A percentile compares a stretch with the other conserved stretches of the same genome.
These are phyloP conservation scores for Dryadomyces sulphureus DNA, from an alignment of 2,329 filamentous ascomycete species.

Conservation along the genomic window DNA sequence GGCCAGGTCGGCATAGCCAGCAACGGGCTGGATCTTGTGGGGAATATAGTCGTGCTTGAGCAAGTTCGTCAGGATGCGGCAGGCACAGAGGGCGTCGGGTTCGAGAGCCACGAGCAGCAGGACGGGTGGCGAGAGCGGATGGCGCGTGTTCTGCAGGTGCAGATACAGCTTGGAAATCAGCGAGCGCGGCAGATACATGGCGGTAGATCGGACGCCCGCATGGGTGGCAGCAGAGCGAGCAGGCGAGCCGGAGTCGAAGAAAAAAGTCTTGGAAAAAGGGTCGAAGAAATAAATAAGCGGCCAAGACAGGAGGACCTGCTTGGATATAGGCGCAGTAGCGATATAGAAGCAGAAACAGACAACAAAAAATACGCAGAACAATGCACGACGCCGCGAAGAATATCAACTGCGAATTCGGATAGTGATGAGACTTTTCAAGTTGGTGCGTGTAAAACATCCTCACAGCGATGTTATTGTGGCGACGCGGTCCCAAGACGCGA, in stretches of 20 bases:
- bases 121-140: constrained; percentile 82
- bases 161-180: constrained; percentile 84
- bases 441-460: neutral
- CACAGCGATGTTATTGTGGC: constrained; percentile 3
- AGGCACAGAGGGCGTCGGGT: constrained; percentile 88
- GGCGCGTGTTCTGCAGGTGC: constrained; percentile 72
- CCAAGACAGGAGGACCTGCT: no score
- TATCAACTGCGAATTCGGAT: no score
- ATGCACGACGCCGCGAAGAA: neutral
- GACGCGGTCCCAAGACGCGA: constrained; percentile 9
- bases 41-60: constrained; percentile 95
- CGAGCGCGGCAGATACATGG: constrained; percentile 87
- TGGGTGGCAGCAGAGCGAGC: constrained; percentile 7
- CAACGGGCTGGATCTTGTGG: constrained; percentile 91
- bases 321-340: no score
- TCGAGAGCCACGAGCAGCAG: constrained; percentile 87
- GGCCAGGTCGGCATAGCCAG: constrained; percentile 80
- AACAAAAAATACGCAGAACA: neutral
- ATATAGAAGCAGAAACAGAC: neutral
- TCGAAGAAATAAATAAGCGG: neutral
- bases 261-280: no score
- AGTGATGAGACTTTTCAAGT: no score
- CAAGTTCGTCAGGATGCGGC: constrained; percentile 83
- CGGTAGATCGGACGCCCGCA: constrained; percentile 1
- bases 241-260: constrained; percentile 15